These are phyloP conservation scores for Alternaria infectoria DNA, from an alignment of 2,329 filamentous ascomycete species.

Conservation along the genomic window DNA sequence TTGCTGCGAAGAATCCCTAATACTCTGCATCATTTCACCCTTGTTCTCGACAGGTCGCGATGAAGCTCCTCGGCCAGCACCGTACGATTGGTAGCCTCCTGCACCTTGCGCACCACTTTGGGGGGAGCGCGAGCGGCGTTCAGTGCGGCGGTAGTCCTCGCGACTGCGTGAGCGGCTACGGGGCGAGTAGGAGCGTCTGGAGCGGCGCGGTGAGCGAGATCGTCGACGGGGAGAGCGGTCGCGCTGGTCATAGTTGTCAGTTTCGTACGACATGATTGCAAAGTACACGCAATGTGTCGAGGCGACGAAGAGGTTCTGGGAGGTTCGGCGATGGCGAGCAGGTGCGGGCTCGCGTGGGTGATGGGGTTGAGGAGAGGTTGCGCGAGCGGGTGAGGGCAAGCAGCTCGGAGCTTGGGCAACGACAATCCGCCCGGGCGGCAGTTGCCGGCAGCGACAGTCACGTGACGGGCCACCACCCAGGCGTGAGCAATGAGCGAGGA, in stretches of 20 bases:
- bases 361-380: constrained; percentile 33
- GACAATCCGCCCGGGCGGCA: constrained; percentile 27
- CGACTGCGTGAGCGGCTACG: constrained; percentile 81
- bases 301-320: constrained; percentile 10
- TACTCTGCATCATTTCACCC: constrained; percentile 94
- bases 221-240: constrained; percentile 73
- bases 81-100: constrained; percentile 69
- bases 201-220: constrained; percentile 54
- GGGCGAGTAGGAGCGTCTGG: constrained; percentile 68
- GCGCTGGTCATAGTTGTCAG: constrained; percentile 48
- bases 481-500: neutral
- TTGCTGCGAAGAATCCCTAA: constrained; percentile 94
- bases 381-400: constrained; percentile 27
- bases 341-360: constrained; percentile 28
- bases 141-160: constrained; percentile 54
- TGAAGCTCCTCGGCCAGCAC: constrained; percentile 57
- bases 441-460: constrained; percentile 19
- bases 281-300: constrained; percentile 13
- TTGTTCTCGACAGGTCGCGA: constrained; percentile 81
- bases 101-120: constrained; percentile 75
- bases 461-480: constrained; percentile 12
- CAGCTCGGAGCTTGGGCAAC: constrained; percentile 21
- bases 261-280: constrained; percentile 45
- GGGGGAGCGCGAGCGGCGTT: constrained; percentile 75
- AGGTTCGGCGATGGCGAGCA: constrained; percentile 20